Conservation (phyloP, 495 filamentous ascomycete species). For the Tuber magnatum region DNA sequence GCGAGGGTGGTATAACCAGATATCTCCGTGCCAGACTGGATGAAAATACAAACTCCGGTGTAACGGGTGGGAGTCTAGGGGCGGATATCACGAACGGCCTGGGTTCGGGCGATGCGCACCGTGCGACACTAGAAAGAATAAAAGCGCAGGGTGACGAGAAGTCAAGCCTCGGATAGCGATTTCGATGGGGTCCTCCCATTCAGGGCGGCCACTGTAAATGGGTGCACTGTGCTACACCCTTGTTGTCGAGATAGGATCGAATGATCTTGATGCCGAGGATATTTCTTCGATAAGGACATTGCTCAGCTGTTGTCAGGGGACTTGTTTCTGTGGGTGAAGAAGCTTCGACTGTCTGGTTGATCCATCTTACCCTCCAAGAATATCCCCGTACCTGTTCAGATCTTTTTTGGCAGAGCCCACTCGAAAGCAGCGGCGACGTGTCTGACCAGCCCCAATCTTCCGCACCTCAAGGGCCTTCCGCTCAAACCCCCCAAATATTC, state of each 20-base stretch:
- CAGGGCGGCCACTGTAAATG: background rate
- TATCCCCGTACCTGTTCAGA: background rate
- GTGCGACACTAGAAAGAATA: background rate
- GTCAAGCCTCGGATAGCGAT: background rate
- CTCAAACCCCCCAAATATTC: no score
- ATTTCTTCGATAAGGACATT: background rate
- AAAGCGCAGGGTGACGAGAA: background rate
- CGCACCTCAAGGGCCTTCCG: no score
- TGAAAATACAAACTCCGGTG: no score
- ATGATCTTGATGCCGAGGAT: background rate
- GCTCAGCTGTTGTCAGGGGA: background rate
- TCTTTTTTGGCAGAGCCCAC: no score
- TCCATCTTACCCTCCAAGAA: background rate
- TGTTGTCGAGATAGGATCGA: background rate
- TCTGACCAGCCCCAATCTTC: no score
- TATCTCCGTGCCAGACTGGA: no score
- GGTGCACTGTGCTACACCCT: background rate
- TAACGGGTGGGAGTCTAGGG: no score
- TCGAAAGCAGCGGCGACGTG: no score
- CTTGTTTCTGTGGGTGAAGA: background rate
- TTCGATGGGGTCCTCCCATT: background rate
- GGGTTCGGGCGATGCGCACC: background rate
- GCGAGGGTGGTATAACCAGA: no score
- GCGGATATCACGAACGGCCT: background rate
- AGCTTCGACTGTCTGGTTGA: background rate